A percentile compares a stretch with the other conserved stretches of the same genome.
Conservation (phyloP, 441 rosid species). For the Aleurites moluccanus region DNA sequence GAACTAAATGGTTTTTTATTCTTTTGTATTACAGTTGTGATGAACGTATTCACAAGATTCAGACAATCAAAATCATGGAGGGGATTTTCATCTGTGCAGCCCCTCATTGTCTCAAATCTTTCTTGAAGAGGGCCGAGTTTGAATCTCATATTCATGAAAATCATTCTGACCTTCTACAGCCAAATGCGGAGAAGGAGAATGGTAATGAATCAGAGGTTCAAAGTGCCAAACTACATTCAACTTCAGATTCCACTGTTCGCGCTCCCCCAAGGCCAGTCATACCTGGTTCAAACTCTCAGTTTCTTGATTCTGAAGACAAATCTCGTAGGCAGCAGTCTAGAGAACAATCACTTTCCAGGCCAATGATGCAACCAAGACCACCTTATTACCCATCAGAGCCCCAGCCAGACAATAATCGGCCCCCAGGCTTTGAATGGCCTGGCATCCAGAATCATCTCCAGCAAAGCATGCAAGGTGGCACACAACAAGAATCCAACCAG, state of each 20-base stretch:
- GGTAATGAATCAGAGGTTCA: slow-evolving; percentile 65
- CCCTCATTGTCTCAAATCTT: slow-evolving; percentile 92
- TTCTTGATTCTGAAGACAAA: slow-evolving; percentile 60
- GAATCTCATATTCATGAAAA: slow-evolving; percentile 71
- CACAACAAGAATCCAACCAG: slow-evolving; percentile 52
- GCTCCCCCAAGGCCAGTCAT: slow-evolving; percentile 51
- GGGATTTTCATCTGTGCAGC: slow-evolving; percentile 98
- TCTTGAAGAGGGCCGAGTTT: slow-evolving; percentile 70
- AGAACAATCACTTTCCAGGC: slow-evolving; percentile 60
- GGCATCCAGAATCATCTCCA: slow-evolving; percentile 42
- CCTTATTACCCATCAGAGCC: slow-evolving; percentile 44
- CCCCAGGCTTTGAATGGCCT: slow-evolving; percentile 64
- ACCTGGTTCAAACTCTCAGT: slow-evolving; percentile 57
- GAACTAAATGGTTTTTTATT: slow-evolving; percentile 1
- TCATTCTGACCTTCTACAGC: slow-evolving; percentile 64
- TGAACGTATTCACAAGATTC: slow-evolving; percentile 91
- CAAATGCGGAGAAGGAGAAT: slow-evolving; percentile 64
- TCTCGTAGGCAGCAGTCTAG: slow-evolving; percentile 47
- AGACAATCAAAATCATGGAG: slow-evolving; percentile 93
- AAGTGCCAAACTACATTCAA: slow-evolving; percentile 61
- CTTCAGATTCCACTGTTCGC: slow-evolving; percentile 68
- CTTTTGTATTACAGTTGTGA: slow-evolving; percentile 57
- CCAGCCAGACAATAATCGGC: slow-evolving; percentile 49
- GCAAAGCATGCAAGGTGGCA: slow-evolving; percentile 34
- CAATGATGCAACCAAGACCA: slow-evolving; percentile 48